Evolutionary conservation across 2,329 filamentous ascomycete genomes (phyloP), one percentile per base, ranked within the genome.

Genomic region (Harringtonia aguacate): DNA sequence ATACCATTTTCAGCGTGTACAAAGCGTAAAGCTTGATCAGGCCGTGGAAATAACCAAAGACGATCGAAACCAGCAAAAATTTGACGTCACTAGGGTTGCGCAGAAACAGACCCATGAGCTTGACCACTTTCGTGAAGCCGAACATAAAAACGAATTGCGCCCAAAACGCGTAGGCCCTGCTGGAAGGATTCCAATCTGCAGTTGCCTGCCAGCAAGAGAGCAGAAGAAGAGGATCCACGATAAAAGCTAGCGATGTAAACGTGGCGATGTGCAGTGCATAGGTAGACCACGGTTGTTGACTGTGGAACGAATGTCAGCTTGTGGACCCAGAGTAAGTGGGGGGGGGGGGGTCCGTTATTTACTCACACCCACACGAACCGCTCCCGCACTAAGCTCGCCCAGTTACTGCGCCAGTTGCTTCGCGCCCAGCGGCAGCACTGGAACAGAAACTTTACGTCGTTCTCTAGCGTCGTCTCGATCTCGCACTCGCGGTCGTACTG

Each of bases 401-500:
- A 81, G 63, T 97, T 97, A 69, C 88, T 95, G 59, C 90, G 77
- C 90, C 90, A 97, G 65, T 97, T 97, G 71, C 89, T 95, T 57
- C 90, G 81, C 36, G 92, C 88, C 90, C 90, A 97, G 39, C 90
- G 78, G 38, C 90, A 79, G 64, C 90, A 97, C 65, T 97, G 90
- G 59, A 86, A 90, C 50, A 97, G 69, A 58, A 94, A 97, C 58
- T 89, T 94, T 45, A 75, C 70, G 59, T 89, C 84, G 60, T 90
- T 85, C 63, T 95, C 90, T 34, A 97, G 73, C 4, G 89, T 95
- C 22, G 90, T 97, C 67, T 92, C 81, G 48, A 97, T 83, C 64
- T 94, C 86, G 56, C 86, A 94, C 59, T 94, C 86, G 39, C 75
- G 78, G 61, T 95, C 83, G 66, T 95, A 95, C 67, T 97, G 90